Conservation (phyloP, 768 basidiomycete species). For the Lentinus brumalis region DNA sequence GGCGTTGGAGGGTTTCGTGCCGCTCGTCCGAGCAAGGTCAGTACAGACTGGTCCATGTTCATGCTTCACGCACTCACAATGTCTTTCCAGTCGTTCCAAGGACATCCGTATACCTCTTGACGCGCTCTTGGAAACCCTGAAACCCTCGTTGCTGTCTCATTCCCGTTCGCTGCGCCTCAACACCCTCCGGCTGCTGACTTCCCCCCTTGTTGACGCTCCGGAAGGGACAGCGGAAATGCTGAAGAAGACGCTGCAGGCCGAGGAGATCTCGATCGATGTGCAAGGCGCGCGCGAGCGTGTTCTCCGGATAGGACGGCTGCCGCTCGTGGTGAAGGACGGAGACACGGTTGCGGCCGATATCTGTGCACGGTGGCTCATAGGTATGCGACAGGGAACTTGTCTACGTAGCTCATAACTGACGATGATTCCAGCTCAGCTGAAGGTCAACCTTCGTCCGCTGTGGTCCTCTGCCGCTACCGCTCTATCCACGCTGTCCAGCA, state of each 20-base stretch:
- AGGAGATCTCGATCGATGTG: slow-evolving; percentile 76
- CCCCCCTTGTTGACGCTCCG: slow-evolving; percentile 47
- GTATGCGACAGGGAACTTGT: slow-evolving; percentile 40
- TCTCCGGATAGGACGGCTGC: slow-evolving; percentile 73
- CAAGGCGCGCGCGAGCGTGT: slow-evolving; percentile 86
- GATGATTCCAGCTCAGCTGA: slow-evolving; percentile 69
- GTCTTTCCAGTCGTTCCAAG: not conserved
- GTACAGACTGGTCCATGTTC: slow-evolving; percentile 6
- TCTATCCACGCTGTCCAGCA: slow-evolving; percentile 49
- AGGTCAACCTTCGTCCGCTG: slow-evolving; percentile 88
- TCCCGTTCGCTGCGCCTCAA: slow-evolving; percentile 65
- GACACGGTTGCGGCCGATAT: slow-evolving; percentile 63
- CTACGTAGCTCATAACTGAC: not conserved
- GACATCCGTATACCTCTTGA: slow-evolving; percentile 36
- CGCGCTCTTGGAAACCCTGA: slow-evolving; percentile 54
- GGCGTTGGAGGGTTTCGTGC: slow-evolving; percentile 56
- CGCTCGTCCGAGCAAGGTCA: slow-evolving; percentile 50
- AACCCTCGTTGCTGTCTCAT: slow-evolving; percentile 67
- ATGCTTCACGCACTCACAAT: not conserved
- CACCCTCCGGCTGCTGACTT: slow-evolving; percentile 63
- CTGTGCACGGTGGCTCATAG: slow-evolving; percentile 71
- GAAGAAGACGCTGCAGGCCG: slow-evolving; percentile 73
- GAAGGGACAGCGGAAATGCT: slow-evolving; percentile 53
- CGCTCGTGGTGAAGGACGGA: slow-evolving; percentile 56
- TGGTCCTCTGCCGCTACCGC: slow-evolving; percentile 83